Conservation (phyloP, 2,329 filamentous ascomycete genomes). For the Massarina eburnea region DNA sequence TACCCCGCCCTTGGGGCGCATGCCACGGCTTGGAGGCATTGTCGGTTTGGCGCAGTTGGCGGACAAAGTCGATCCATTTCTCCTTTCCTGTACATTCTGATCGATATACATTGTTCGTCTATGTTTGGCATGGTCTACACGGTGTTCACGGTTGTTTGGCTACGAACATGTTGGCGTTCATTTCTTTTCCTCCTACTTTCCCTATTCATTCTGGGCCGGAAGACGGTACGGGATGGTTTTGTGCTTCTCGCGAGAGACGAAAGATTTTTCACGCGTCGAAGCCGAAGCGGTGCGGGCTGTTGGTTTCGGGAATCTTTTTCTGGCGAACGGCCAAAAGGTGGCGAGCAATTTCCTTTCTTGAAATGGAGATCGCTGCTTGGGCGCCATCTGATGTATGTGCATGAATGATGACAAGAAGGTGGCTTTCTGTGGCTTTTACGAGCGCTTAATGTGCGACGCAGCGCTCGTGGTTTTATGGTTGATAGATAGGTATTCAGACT, state of each 20-base stretch:
- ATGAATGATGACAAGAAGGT: too few relatives aligned
- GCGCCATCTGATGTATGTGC: neutral
- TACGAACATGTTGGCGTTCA: neutral
- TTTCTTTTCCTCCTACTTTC: neutral
- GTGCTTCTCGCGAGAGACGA: too few relatives aligned
- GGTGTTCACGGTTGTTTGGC: neutral
- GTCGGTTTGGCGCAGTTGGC: constrained; percentile 17
- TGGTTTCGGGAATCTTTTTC: neutral
- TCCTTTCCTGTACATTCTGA: constrained; percentile 4
- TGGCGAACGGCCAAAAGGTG: neutral
- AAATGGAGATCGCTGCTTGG: neutral
- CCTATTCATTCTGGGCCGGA: neutral
- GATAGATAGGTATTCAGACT: too few relatives aligned
- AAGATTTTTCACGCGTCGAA: neutral
- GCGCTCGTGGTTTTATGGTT: too few relatives aligned
- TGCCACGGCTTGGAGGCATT: constrained; percentile 15
- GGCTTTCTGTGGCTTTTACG: too few relatives aligned
- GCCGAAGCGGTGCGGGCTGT: too few relatives aligned
- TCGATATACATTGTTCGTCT: neutral
- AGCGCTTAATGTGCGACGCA: too few relatives aligned
- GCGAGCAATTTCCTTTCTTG: neutral
- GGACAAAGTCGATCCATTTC: neutral
- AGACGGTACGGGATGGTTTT: too few relatives aligned
- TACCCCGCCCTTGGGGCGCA: constrained; percentile 2
- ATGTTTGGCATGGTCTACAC: neutral